Conservation (phyloP, 1,139 yeast species). For the Yamadazyma diddensiae region DNA sequence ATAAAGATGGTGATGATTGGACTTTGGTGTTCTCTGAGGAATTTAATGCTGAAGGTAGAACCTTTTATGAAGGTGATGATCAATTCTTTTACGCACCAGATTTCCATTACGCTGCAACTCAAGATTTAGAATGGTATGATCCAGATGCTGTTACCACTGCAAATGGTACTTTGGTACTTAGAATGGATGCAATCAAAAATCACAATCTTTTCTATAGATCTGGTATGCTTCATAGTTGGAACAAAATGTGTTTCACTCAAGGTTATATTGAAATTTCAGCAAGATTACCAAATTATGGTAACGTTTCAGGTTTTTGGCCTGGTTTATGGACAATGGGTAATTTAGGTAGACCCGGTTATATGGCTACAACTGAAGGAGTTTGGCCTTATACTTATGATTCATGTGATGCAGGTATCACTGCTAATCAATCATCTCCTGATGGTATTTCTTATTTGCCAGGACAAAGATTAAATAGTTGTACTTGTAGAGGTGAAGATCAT, state of each 20-base stretch:
- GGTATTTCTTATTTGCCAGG: constrained; percentile 81
- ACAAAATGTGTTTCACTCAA: constrained; percentile 75
- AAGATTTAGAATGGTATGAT: constrained; percentile 84
- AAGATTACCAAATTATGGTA: constrained; percentile 67
- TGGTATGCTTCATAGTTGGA: constrained; percentile 87
- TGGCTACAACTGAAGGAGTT: constrained; percentile 77
- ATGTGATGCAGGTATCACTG: constrained; percentile 86
- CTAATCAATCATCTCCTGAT: constrained; percentile 82
- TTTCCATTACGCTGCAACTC: constrained; percentile 74
- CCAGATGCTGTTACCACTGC: constrained; percentile 76
- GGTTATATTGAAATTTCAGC: constrained; percentile 72
- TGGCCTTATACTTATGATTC: constrained; percentile 86
- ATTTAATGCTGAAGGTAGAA: constrained; percentile 77
- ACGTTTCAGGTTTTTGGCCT: constrained; percentile 80
- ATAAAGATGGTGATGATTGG: constrained; percentile 63
- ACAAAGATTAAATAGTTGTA: constrained; percentile 65
- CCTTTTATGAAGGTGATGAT: constrained; percentile 80
- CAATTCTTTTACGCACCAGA: constrained; percentile 81
- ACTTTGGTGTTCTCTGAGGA: constrained; percentile 76
- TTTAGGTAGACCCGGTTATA: constrained; percentile 78
- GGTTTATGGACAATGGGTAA: constrained; percentile 90
- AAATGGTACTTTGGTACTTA: constrained; percentile 62
- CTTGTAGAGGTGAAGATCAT: constrained; percentile 74
- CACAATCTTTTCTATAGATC: constrained; percentile 75
- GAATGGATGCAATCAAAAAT: constrained; percentile 70